Percentiles rank a stretch among this genome's conserved stretches.
These are phyloP conservation scores for Neohortaea acidophila DNA, from an alignment of 495 filamentous ascomycete genomes.

Conservation along the genomic window DNA sequence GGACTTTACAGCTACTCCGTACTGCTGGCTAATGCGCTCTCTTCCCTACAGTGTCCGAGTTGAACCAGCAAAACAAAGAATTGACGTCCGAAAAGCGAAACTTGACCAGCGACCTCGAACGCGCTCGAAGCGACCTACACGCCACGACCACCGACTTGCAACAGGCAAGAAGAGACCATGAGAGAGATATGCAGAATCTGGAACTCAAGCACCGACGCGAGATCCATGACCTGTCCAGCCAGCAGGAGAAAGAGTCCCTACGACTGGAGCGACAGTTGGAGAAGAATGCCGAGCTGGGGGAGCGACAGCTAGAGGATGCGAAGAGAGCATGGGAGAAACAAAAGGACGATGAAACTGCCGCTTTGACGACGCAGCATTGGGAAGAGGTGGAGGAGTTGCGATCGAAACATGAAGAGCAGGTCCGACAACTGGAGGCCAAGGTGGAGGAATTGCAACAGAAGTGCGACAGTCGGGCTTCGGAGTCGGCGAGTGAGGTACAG, in stretches of 20 bases:
- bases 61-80: constrained; percentile 45
- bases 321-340: constrained; percentile 13
- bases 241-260: constrained; percentile 20
- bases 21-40: constrained; percentile 10
- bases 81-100: constrained; percentile 40
- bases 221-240: constrained; percentile 20
- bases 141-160: constrained; percentile 33
- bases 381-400: constrained; percentile 36
- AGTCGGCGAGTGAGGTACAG: constrained; percentile 46
- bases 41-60: constrained; percentile 47
- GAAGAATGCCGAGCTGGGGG: constrained; percentile 21
- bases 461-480: constrained; percentile 35
- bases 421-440: constrained; percentile 31
- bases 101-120: constrained; percentile 45
- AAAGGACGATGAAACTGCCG: constrained; percentile 16
- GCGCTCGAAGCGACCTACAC: constrained; percentile 34
- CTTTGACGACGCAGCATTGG: constrained; percentile 31
- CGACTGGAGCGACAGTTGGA: constrained; percentile 20
- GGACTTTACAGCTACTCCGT: too few relatives aligned
- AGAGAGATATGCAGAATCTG: constrained; percentile 44
- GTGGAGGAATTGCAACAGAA: constrained; percentile 9
- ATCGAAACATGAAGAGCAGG: constrained; percentile 37
- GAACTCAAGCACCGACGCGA: constrained; percentile 25
- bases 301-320: constrained; percentile 21
- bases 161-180: constrained; percentile 36